phyloP scores from a whole-genome alignment of 2,329 filamentous ascomycete species.

The Xylaria multiplex region DNA sequence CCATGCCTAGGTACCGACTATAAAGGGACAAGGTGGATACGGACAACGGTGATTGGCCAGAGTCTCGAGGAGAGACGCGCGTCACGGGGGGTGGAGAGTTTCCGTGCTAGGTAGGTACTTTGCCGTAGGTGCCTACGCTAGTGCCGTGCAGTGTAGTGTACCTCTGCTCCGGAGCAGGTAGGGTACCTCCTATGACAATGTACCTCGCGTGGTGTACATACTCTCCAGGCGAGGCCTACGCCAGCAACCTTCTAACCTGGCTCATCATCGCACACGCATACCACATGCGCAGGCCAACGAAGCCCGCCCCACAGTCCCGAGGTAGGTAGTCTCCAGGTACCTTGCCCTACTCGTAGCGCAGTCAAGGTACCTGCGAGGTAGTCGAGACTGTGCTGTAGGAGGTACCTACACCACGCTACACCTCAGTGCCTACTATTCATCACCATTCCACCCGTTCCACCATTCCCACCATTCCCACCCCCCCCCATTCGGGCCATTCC shows the following conservation, averaged over 20 bases:
- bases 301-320: constrained; percentile 18
- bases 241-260: constrained; percentile 15
- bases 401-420: too few species aligned
- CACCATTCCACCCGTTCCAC: too few species aligned
- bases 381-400: too few species aligned
- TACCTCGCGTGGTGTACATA: background rate
- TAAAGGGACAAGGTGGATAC: constrained; percentile 30
- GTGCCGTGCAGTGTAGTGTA: too few species aligned
- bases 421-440: too few species aligned
- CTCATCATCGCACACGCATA: constrained; percentile 27
- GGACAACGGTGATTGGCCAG: constrained; percentile 40
- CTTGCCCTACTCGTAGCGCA: background rate
- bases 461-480: too few species aligned
- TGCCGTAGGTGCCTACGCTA: background rate
- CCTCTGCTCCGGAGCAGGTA: too few species aligned
- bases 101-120: constrained; percentile 5
- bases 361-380: too few species aligned
- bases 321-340: too few species aligned
- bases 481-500: background rate
- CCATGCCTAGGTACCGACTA: background rate
- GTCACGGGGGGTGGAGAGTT: constrained; percentile 38
- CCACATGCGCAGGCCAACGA: constrained; percentile 31
- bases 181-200: too few species aligned
- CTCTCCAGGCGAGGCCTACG: constrained; percentile 15
- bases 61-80: constrained; percentile 42